These are phyloP conservation scores for Amanita subjunquillea DNA, from an alignment of 768 basidiomycete species.

Conservation along the genomic window DNA sequence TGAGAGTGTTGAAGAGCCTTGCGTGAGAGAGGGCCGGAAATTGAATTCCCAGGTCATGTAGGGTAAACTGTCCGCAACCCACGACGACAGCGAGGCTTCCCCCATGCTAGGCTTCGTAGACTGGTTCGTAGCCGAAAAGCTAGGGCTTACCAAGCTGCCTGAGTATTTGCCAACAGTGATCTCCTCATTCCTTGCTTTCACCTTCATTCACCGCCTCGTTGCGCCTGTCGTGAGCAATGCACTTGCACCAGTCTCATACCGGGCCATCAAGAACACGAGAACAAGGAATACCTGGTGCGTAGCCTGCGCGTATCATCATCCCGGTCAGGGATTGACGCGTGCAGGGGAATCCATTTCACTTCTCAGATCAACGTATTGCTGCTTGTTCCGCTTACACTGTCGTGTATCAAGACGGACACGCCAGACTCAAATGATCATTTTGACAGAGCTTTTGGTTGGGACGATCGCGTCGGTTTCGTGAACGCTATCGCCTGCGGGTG, in stretches of 20 bases:
- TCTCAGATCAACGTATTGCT: slow-evolving; percentile 67
- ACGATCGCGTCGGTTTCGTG: slow-evolving; percentile 42
- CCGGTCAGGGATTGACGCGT: slow-evolving; percentile 6
- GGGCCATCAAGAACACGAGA: slow-evolving; percentile 23
- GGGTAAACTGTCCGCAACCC: background rate
- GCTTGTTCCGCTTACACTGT: slow-evolving; percentile 53
- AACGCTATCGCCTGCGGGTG: slow-evolving; percentile 67
- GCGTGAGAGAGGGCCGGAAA: background rate
- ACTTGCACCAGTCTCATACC: slow-evolving; percentile 41
- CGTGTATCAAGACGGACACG: slow-evolving; percentile 30
- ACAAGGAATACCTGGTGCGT: slow-evolving; percentile 55
- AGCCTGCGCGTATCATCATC: background rate
- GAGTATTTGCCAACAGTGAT: slow-evolving; percentile 45
- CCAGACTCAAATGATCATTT: slow-evolving; percentile 45
- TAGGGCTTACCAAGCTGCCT: slow-evolving; percentile 46
- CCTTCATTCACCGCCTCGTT: slow-evolving; percentile 43
- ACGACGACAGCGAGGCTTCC: background rate
- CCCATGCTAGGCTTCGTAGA: slow-evolving; percentile 1
- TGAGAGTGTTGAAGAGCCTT: slow-evolving; percentile 1
- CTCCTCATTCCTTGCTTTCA: slow-evolving; percentile 46
- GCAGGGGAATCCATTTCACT: slow-evolving; percentile 60
- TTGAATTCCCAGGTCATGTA: background rate
- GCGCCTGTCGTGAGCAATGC: slow-evolving; percentile 42
- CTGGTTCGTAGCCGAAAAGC: slow-evolving; percentile 12
- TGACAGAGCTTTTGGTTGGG: slow-evolving; percentile 57